Percentiles rank a stretch among this genome's conserved stretches.
These are phyloP conservation scores for Malassezia dermatis DNA, from an alignment of 1,284 basidiomycete genomes.

Conservation along the genomic window DNA sequence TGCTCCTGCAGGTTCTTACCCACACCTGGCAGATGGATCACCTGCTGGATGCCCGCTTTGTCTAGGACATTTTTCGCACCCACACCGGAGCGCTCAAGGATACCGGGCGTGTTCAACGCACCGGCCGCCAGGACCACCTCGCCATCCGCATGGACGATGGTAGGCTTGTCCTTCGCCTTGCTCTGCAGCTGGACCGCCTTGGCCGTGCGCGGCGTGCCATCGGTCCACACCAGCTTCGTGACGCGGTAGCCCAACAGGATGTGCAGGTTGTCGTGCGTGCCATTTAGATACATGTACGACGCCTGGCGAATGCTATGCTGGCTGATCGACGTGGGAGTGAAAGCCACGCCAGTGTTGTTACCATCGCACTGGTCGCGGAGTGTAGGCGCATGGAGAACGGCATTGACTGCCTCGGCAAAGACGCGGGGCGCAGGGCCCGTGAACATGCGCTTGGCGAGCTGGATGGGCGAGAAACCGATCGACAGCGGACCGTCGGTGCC, in stretches of 20 bases:
- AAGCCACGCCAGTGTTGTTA: conserved; percentile 55
- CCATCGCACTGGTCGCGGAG: conserved; percentile 56
- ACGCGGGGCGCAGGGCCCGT: conserved; percentile 55
- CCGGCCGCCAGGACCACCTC: conserved; percentile 51
- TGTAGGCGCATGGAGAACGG: conserved; percentile 52
- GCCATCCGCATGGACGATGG: conserved; percentile 40
- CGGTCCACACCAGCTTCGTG: conserved; percentile 33
- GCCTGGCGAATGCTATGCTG: conserved; percentile 47
- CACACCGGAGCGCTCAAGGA: conserved; percentile 51
- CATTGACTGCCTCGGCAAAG: conserved; percentile 54
- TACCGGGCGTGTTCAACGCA: conserved; percentile 49
- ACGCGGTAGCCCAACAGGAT: conserved; percentile 49
- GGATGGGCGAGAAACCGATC: conserved; percentile 49
- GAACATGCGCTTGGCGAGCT: conserved; percentile 52
- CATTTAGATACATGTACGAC: conserved; percentile 51
- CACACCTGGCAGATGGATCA: conserved; percentile 44
- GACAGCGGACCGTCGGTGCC: conserved; percentile 56
- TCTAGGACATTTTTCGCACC: conserved; percentile 45
- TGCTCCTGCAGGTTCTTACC: conserved; percentile 50
- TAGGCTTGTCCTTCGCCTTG: conserved; percentile 21
- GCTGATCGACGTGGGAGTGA: conserved; percentile 50
- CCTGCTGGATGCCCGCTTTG: conserved; percentile 36
- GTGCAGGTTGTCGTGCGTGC: conserved; percentile 58
- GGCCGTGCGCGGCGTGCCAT: conserved; percentile 7
- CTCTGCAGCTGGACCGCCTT: conserved; percentile 29